These are phyloP conservation scores for Scheffersomyces coipomensis DNA, from an alignment of 805 yeast species.

Conservation along the genomic window DNA sequence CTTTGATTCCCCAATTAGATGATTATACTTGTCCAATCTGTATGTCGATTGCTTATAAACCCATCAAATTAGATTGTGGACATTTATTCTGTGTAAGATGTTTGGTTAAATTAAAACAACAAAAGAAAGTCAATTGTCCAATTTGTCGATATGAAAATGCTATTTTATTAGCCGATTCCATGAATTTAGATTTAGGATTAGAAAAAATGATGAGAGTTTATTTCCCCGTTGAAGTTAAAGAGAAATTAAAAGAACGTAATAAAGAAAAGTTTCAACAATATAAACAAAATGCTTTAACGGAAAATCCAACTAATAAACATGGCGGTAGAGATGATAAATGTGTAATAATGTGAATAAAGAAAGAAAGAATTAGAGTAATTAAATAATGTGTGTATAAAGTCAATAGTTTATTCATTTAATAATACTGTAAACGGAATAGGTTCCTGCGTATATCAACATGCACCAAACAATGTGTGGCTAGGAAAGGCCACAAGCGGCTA, in stretches of 20 bases:
- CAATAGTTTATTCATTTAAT: too few species aligned
- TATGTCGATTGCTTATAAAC: conserved; percentile 67
- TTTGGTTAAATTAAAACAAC: conserved; percentile 63
- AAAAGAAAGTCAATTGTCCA: conserved; percentile 62
- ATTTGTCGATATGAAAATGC: conserved; percentile 56
- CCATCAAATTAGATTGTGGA: conserved; percentile 60
- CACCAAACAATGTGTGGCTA: too few species aligned
- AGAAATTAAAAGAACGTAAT: conserved; percentile 54
- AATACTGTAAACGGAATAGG: too few species aligned
- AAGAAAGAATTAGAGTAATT: too few species aligned
- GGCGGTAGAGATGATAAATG: conserved; percentile 7
- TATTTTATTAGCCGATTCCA: conserved; percentile 55
- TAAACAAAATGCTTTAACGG: conserved; percentile 1
- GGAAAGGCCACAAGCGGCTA: too few species aligned
- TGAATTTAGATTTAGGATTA: conserved; percentile 55
- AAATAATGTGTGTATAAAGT: too few species aligned
- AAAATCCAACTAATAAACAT: conserved; percentile 17
- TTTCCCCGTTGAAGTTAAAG: conserved; percentile 68
- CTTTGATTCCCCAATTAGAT: conserved; percentile 68
- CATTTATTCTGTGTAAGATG: conserved; percentile 76
- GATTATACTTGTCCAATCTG: conserved; percentile 78
- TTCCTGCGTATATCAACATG: too few species aligned
- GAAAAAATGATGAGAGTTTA: conserved; percentile 53
- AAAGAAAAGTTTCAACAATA: conserved; percentile 34
- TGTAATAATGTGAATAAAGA: conserved; percentile 12